Evolutionary conservation across 23 red algal species (phyloP), one percentile per base, ranked within the genome.

Genomic region (Gracilaria caudata): DNA sequence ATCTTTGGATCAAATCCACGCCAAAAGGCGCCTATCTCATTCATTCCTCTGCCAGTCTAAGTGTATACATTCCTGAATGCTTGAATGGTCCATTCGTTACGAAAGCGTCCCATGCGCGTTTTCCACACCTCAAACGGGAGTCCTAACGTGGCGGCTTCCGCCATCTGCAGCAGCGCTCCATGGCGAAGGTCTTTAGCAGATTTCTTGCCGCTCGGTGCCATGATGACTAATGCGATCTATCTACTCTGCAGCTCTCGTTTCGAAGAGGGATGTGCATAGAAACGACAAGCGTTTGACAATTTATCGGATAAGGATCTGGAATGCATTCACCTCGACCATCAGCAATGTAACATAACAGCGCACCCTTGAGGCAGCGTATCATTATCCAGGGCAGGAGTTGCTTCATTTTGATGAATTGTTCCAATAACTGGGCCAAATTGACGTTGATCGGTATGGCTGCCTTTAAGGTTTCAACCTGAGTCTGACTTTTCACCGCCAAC

Each of bases 91-190:
- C 59, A 57, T 51, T 98, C 96, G 51, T 74, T 95, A 40, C 96
- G 87, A 58, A 92, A 92, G 47, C 91, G 86, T 21, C 91, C 96
- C 89, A 98, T 94, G 36, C 92, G 87, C 39, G 96, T 98, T 64
- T 98, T 98, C 77, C 92, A 94, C 25, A 98, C 96, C 82, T 98
- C 96, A 89, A 98, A 93, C 19, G 96, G 96, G 14, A 94, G 93
- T n/a, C 96, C 96, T 37, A 98, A 58, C 20, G 93, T 98, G 21
- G 96, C 92, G 7, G 92, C 96, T 64, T 98, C 96, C 57, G 94
- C 81, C 88, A 95, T 84, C 68, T 98, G 96, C 49, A 98, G 90
- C 51, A 86, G 68, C 30, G 96, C 96, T n/a, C 96, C 96, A 39
- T 94, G 90, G 73, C 92, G 86, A 39, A 98, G 12, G 72, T 98